Evolutionary conservation across 2,329 filamentous ascomycete species (phyloP).

Genomic region (Diplocarpon rosae): DNA sequence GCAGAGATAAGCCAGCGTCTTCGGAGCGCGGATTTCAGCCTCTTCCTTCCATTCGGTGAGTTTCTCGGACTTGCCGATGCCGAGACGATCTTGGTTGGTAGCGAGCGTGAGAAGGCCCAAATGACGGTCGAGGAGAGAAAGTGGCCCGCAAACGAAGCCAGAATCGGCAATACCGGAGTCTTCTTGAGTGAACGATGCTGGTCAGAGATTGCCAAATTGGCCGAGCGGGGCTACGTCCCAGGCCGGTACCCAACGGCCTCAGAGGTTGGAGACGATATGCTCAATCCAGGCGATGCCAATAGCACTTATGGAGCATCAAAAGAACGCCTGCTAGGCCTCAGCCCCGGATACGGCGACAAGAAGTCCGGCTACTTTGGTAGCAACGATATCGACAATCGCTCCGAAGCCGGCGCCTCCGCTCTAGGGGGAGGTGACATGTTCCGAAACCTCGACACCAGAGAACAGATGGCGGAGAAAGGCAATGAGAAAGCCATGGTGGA

Average conservation of each 20-base stretch:
- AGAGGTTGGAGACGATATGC: constrained; percentile 50
- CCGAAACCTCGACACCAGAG: constrained; percentile 84
- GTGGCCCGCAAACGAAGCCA: constrained; percentile 87
- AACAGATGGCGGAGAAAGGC: constrained; percentile 90
- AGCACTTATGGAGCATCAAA: constrained; percentile 48
- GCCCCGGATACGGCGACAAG: constrained; percentile 59
- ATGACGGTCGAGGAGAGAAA: constrained; percentile 83
- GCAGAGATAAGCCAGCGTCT: constrained; percentile 93
- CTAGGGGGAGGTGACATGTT: constrained; percentile 96
- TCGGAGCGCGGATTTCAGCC: constrained; percentile 84
- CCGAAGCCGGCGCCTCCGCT: constrained; percentile 85
- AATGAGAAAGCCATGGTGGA: constrained; percentile 85
- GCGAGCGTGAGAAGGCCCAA: constrained; percentile 84
- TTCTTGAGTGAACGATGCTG: constrained; percentile 95
- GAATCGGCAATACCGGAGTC: constrained; percentile 82
- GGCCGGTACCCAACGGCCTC: constrained; percentile 44
- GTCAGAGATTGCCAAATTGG: constrained; percentile 74
- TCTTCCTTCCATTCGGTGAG: constrained; percentile 92
- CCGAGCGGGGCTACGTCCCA: constrained; percentile 46
- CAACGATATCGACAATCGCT: constrained; percentile 65
- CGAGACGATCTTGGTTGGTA: constrained; percentile 78
- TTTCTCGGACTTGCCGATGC: constrained; percentile 82
- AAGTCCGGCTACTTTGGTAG: constrained; percentile 68
- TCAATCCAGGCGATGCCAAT: constrained; percentile 42
- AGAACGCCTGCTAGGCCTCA: constrained; percentile 42